phyloP scores from a whole-genome alignment of 768 basidiomycete species.

The Trametes elegans region DNA sequence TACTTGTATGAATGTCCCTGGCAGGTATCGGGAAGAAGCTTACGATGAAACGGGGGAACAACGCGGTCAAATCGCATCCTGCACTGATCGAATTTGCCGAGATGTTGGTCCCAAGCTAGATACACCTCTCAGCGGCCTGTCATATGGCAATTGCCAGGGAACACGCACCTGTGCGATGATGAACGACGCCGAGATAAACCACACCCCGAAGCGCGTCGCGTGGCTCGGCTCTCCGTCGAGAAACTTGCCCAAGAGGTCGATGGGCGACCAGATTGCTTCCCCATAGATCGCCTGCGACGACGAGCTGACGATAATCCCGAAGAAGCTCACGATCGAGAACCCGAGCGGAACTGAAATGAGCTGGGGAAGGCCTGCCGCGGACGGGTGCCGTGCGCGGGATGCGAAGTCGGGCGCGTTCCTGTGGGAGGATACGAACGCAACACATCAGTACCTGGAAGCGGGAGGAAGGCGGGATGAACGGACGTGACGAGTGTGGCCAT shows the following conservation, averaged over 20 bases:
- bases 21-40: conserved; percentile 21
- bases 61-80: conserved; percentile 78
- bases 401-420: conserved; percentile 80
- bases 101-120: conserved; percentile 60
- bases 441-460: neutral
- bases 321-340: conserved; percentile 72
- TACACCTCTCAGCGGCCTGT: neutral
- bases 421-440: neutral
- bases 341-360: conserved; percentile 68
- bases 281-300: conserved; percentile 75
- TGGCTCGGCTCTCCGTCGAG: conserved; percentile 60
- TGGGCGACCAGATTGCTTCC: conserved; percentile 75
- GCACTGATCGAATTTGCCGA: conserved; percentile 83
- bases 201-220: conserved; percentile 71
- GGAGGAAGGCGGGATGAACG: conserved; percentile 24
- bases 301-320: conserved; percentile 81
- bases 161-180: conserved; percentile 66
- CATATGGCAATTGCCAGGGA: neutral
- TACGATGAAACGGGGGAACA: conserved; percentile 74
- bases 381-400: conserved; percentile 54
- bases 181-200: conserved; percentile 78
- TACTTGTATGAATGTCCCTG: neutral
- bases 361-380: conserved; percentile 63
- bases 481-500: conserved; percentile 73
- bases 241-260: conserved; percentile 68